Evolutionary conservation across 225 moss, liverwort and hornwort species (phyloP), one percentile per base, ranked within the genome.

Genomic region (Thuidium tamariscinum): DNA sequence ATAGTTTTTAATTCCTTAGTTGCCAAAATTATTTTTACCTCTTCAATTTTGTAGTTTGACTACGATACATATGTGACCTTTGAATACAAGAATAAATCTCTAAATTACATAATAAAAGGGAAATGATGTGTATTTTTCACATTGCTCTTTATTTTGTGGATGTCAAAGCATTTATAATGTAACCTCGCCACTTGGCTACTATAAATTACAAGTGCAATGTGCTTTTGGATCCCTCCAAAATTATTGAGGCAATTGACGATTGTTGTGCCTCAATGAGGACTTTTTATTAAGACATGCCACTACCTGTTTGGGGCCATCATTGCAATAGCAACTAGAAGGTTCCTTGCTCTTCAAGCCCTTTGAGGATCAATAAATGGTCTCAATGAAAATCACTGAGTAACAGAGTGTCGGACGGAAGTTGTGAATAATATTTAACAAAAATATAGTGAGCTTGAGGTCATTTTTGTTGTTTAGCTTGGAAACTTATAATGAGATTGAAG

Each of bases 291-390:
- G 39, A 41, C 16, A 62, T 0, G 11, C 6, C 12, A 67, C 8
- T 1, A 68, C 8, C 4, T 41, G 25, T 68, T 39, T 39, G 4
- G 2, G 4, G 2, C 1, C 9, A 27, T 70, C 9, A 3, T 5
- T 27, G 5, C 0, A 42, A 0, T 71, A 44, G 16, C 9, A 44
- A 27, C 0, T 44, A 0, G 1, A 2, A 71, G 10, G 44, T 10
- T 71, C 3, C 2, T 29, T 5, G 3, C 16, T 70, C 42, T 42
- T 16, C 3, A 25, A 25, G 15, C 26, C 15, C 41, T 39, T 69
- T 2, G 5, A 27, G 1, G 8, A 27, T 0, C 0, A 0, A 0
- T 3, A 71, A 51, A 3, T 29, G 27, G 16, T 71, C 2, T 44
- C 13, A 29, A 71, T 44, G 16, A 10, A 16, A 44, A 44, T 44